Evolutionary conservation across 2,329 filamentous ascomycete species (phyloP).

Genomic region (Beauveria brongniartii): DNA sequence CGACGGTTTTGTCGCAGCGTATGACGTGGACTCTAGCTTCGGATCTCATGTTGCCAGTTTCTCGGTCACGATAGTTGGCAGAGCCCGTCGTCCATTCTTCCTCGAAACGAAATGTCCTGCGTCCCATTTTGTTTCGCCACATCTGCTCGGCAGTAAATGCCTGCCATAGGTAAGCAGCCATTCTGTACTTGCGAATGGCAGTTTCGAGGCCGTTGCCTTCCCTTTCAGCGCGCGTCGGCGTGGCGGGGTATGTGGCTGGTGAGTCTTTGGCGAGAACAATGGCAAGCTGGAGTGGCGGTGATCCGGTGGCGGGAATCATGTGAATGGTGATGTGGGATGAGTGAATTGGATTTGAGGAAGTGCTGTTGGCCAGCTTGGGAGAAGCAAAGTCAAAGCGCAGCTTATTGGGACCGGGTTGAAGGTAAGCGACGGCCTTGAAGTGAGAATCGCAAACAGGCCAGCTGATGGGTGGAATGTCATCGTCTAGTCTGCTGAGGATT

Average conservation of each 20-base stretch:
- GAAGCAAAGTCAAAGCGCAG: conserved; percentile 82
- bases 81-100: conserved; percentile 90
- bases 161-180: conserved; percentile 95
- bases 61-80: conserved; percentile 65
- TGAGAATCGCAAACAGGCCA: conserved; percentile 87
- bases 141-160: conserved; percentile 96
- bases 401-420: conserved; percentile 85
- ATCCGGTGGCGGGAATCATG: conserved; percentile 70
- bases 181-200: conserved; percentile 83
- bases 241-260: conserved; percentile 73
- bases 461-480: conserved; percentile 69
- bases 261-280: conserved; percentile 87
- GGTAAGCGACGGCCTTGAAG: conserved; percentile 85
- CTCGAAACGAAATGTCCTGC: conserved; percentile 82
- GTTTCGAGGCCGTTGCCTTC: conserved; percentile 77
- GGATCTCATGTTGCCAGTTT: conserved; percentile 68
- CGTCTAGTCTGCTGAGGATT: conserved; percentile 73
- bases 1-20: conserved; percentile 72
- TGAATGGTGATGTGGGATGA: conserved; percentile 75
- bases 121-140: conserved; percentile 78
- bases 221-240: conserved; percentile 63
- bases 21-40: conserved; percentile 88
- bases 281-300: conserved; percentile 81
- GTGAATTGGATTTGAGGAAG: conserved; percentile 61
- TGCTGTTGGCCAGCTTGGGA: conserved; percentile 66